Base-by-base conservation (phyloP, 345 rosid species). In the Carallia pectinifolia region DNA sequence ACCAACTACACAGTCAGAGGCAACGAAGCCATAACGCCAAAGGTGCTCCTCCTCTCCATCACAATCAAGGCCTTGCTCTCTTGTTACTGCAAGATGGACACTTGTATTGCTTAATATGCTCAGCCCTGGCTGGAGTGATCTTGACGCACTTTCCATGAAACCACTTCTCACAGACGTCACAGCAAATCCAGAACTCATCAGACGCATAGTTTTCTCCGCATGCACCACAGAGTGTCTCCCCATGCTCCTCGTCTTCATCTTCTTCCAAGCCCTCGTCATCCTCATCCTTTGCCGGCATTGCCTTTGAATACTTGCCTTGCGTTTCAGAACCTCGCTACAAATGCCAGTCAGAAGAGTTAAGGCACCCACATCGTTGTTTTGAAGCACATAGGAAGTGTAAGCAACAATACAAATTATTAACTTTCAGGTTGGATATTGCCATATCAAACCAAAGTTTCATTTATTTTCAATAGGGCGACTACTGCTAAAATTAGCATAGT, bases 1-100 rank as follows among this genome's bases (percentile, higher is more conserved):
- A 80, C 79, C 81, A 78, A 77, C 75, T 64, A 77, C 68, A 83
- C 78, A 83, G 81, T 82, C 80, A 83, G 87, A 81, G 77, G 77
- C 82, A 78, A 73, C n/a, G 63, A 55, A 38, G 65, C 73, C 48
- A 53, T 50, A 38, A 39, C 62, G 53, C 71, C 19, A 62, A 61
- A 30, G 53, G 60, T 60, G 38, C 71, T n/a, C 40, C 27, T 4
- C 52, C 27, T 4, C 62, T 31, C 44, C 3, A 29, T 29, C 19
- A 10, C 61, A 16, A 31, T 73, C 71, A 73, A 13, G 77, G 55
- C 56, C 77, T 34, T n/a, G 71, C 77, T 67, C 77, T 73, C 62
- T 73, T 73, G 56, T 73, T 67, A 62, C 72, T 73, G 67, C 77
- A 66, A 61, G 77, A 66, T 50, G 76, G 76, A 60, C 76, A 73